Conservation (phyloP, 2,329 filamentous ascomycete species). For the Exophiala oligosperma region DNA sequence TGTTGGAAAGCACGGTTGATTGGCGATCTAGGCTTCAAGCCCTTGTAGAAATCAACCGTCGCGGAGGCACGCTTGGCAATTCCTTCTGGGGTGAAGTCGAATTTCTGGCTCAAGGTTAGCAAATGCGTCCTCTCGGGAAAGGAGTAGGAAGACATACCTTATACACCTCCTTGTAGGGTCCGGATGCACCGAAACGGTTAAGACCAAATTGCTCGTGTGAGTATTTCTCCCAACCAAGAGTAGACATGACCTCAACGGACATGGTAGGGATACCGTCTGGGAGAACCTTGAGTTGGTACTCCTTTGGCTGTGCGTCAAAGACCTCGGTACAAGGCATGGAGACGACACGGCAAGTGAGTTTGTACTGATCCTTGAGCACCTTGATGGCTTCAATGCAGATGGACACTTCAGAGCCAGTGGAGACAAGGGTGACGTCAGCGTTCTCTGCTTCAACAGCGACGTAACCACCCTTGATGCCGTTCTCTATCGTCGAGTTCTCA, state of each 20-base stretch:
- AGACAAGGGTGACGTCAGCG: constrained; percentile 84
- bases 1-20: constrained; percentile 98
- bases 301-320: constrained; percentile 90
- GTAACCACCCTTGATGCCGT: constrained; percentile 93
- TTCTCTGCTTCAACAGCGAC: constrained; percentile 80
- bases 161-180: constrained; percentile 97
- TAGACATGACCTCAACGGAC: constrained; percentile 95
- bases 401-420: constrained; percentile 93
- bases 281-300: constrained; percentile 88
- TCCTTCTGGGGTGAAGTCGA: constrained; percentile 97
- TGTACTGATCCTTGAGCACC: constrained; percentile 84
- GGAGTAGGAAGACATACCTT: constrained; percentile 57
- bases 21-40: constrained; percentile 86
- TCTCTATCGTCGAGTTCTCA: constrained; percentile 87
- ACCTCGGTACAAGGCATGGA: constrained; percentile 97
- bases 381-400: constrained; percentile 93
- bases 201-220: constrained; percentile 99
- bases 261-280: constrained; percentile 91
- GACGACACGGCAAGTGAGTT: constrained; percentile 84
- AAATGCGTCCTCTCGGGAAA: constrained; percentile 30
- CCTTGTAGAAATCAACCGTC: constrained; percentile 98
- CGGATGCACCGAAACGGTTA: constrained; percentile 97
- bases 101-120: constrained; percentile 67
- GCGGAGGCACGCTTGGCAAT: constrained; percentile 90
- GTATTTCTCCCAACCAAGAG: constrained; percentile 98